Conservation (phyloP, 306 rosid genomes). For the Trichosanthes truncata region DNA sequence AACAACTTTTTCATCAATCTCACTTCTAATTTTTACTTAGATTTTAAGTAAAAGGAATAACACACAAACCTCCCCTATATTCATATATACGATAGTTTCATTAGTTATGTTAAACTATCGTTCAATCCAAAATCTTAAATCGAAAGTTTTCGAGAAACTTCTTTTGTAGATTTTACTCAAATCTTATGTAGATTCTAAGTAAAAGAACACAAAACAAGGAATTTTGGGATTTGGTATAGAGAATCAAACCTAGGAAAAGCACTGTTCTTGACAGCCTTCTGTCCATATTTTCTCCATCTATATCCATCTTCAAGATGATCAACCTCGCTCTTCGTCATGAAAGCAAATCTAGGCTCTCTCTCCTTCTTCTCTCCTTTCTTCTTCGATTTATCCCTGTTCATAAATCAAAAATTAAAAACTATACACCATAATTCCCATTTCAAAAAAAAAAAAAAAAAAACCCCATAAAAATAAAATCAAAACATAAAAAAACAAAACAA, state of each 20-base stretch:
- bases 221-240: neutral
- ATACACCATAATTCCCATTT: neutral
- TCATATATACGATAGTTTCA: no score
- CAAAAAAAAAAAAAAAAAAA: neutral
- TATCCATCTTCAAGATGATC: conserved; percentile 76
- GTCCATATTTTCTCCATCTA: conserved; percentile 78
- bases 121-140: no score
- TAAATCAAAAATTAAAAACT: neutral
- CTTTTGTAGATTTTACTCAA: neutral
- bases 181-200: neutral
- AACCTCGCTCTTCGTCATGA: conserved; percentile 66
- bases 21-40: no score
- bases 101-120: no score
- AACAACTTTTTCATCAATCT: neutral
- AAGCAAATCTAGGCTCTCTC: conserved; percentile 57
- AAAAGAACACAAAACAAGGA: neutral
- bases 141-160: neutral
- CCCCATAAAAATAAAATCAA: neutral
- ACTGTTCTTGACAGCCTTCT: conserved; percentile 66
- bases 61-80: no score
- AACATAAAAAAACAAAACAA: no score
- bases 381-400: conserved; percentile 33
- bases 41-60: neutral
- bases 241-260: conserved; percentile 49
- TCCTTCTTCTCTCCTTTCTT: conserved; percentile 59